Percentiles rank a stretch among this genome's conserved stretches.
phyloP scores from a whole-genome alignment of 2,329 filamentous ascomycete species.

The Ascochyta rabiei region DNA sequence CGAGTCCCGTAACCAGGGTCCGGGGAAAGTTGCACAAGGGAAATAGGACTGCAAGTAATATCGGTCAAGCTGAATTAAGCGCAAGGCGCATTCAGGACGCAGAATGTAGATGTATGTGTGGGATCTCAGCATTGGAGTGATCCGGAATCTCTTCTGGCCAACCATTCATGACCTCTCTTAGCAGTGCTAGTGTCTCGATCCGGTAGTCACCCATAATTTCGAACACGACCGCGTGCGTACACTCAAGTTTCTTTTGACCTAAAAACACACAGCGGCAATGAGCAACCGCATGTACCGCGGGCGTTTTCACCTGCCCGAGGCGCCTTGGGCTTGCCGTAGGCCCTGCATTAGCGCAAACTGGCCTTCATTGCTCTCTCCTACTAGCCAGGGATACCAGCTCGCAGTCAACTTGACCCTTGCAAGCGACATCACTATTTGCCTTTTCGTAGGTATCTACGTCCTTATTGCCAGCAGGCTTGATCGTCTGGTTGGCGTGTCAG shows the following conservation, averaged over 20 bases:
- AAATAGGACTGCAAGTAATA: not conserved
- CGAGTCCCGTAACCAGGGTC: not conserved
- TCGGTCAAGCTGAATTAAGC: constrained; percentile 1
- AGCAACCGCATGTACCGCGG: not conserved
- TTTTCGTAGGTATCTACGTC: not conserved
- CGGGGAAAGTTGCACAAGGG: not conserved
- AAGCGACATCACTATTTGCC: constrained; percentile 2
- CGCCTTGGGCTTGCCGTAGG: constrained; percentile 9
- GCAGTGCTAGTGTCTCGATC: not conserved
- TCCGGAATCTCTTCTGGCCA: constrained; percentile 3
- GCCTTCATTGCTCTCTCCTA: not conserved
- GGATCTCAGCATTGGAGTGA: constrained; percentile 6
- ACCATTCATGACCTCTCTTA: not conserved
- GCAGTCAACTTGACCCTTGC: not conserved
- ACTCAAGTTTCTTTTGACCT: not conserved
- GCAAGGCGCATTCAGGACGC: not conserved
- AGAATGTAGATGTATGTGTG: not conserved
- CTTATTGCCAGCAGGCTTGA: not conserved
- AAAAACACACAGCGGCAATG: not conserved
- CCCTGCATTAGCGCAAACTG: constrained; percentile 15
- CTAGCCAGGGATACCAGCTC: constrained; percentile 1
- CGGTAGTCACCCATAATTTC: not conserved
- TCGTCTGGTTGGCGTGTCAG: not conserved
- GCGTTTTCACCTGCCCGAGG: constrained; percentile 1
- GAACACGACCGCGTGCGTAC: not conserved